Base-by-base conservation (phyloP, 106 monocot genomes). In the Dioscorea dumetorum region DNA sequence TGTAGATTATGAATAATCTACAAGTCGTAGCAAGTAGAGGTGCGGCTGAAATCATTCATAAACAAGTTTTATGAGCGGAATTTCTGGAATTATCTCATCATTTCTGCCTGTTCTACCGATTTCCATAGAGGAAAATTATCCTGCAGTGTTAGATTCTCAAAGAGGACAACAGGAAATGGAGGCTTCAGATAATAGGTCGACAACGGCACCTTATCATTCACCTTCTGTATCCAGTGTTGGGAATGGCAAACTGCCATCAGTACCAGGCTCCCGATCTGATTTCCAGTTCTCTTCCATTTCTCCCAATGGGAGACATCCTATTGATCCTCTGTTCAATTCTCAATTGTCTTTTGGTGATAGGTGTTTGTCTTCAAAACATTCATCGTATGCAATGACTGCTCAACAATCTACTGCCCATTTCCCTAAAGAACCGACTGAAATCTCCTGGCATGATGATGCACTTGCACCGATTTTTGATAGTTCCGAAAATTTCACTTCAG, bases 151-250 rank as follows among this genome's bases (percentile, higher is more conserved):
- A n/a, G 72, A 82, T 65, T 68, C 84, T n/a, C 87, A 64, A 33
- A 74, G 70, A 22, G 52, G 72, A 70, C 70, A 74, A 65, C 68
- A 77, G 84, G 82, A 82, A 35, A 87, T 67, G 63, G 84, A 73
- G 57, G 49, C 70, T 14, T 74, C 69, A 61, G 69, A 69, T 22
- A 75, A 75, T 73, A 60, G 6, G 41, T 41, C 10, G 0, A 10
- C 69, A 60, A 10, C 75, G 57, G 16, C 48, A 48, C 56, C 77
- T 32, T 61, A 61, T 70, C 53, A 77, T 48, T 49, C 71, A 31
- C 74, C 71, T 69, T 67, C 81, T 50, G 70, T 73, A 67, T 79
- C 84, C 50, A 81, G 70, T 51, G 77, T 33, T 67, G 79, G 66
- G 16, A 61, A 49, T 58, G 68, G 77, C 41, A 82, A 78, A 58